These are phyloP conservation scores for Ruellia speciosa DNA, from an alignment of 305 asterid species.

Conservation along the genomic window DNA sequence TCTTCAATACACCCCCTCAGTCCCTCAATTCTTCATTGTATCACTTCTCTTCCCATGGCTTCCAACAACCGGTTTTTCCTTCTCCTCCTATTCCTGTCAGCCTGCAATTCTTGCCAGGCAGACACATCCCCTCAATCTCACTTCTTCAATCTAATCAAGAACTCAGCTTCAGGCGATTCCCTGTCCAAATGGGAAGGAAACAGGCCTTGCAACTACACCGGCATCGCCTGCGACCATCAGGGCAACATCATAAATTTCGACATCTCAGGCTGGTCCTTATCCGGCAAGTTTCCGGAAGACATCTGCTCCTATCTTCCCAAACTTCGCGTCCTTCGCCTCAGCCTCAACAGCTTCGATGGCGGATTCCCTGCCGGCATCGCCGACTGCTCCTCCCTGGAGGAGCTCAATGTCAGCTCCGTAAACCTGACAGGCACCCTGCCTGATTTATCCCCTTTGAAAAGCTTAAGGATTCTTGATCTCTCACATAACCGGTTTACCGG, in stretches of 20 bases:
- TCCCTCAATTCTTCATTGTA: neutral
- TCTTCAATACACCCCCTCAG: too few relatives aligned
- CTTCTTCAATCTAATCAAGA: constrained; percentile 42
- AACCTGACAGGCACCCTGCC: constrained; percentile 51
- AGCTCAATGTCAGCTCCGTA: constrained; percentile 37
- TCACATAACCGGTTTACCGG: constrained; percentile 58
- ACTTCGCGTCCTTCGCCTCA: constrained; percentile 43
- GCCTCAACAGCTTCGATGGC: constrained; percentile 41
- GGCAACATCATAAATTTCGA: constrained; percentile 42
- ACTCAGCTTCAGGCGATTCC: constrained; percentile 32
- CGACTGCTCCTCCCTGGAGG: constrained; percentile 49
- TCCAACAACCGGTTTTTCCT: constrained; percentile 21
- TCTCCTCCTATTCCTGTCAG: constrained; percentile 7
- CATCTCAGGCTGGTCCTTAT: constrained; percentile 52
- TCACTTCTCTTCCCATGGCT: constrained; percentile 27
- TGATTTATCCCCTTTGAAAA: constrained; percentile 51
- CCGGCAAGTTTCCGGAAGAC: constrained; percentile 52
- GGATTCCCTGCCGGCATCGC: constrained; percentile 45
- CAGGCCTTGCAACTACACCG: constrained; percentile 43
- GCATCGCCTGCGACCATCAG: constrained; percentile 49
- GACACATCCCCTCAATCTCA: constrained; percentile 22
- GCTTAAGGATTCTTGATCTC: constrained; percentile 49
- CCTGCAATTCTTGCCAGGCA: neutral
- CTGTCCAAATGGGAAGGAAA: constrained; percentile 40
- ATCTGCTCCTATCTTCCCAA: constrained; percentile 57